A percentile compares a stretch with the other conserved stretches of the same genome.
phyloP scores from a whole-genome alignment of 139 green algal species.

The Chlorella sp. region DNA sequence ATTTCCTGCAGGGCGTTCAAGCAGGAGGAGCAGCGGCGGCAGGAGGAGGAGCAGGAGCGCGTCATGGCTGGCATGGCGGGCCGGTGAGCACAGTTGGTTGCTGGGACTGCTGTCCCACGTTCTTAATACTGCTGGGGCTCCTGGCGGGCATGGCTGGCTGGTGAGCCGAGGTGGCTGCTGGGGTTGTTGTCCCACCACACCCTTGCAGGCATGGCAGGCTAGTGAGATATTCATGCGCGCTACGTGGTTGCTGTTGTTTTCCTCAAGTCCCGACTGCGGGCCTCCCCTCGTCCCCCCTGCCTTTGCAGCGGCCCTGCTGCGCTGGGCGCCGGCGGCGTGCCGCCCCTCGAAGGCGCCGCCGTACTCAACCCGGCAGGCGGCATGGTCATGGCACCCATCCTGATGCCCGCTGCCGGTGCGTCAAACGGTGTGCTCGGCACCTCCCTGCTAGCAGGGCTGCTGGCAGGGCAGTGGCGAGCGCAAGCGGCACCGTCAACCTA shows the following conservation, averaged over 20 bases:
- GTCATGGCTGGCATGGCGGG: slow-evolving; percentile 26
- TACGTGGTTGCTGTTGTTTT: too few species aligned
- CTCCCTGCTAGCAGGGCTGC: too few species aligned
- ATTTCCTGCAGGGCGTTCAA: slow-evolving; percentile 21
- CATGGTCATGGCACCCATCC: slow-evolving; percentile 33
- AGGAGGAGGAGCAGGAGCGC: slow-evolving; percentile 35
- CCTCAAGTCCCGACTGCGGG: too few species aligned
- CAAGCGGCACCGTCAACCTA: too few species aligned
- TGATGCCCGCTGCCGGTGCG: neutral
- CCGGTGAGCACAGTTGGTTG: neutral
- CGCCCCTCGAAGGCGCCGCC: neutral
- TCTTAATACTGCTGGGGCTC: too few species aligned
- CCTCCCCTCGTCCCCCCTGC: neutral
- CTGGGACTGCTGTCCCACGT: neutral
- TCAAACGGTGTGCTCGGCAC: too few species aligned
- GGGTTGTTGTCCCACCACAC: neutral
- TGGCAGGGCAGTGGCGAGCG: too few species aligned
- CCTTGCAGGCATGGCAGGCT: too few species aligned
- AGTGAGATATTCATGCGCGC: too few species aligned
- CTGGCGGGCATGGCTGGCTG: neutral
- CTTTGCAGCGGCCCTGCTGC: neutral
- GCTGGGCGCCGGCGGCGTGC: slow-evolving; percentile 9
- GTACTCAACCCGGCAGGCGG: neutral
- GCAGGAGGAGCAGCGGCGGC: slow-evolving; percentile 43
- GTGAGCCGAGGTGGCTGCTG: neutral